Evolutionary conservation across 2,329 filamentous ascomycete species (phyloP).

Genomic region (Alternaria gansuensis): DNA sequence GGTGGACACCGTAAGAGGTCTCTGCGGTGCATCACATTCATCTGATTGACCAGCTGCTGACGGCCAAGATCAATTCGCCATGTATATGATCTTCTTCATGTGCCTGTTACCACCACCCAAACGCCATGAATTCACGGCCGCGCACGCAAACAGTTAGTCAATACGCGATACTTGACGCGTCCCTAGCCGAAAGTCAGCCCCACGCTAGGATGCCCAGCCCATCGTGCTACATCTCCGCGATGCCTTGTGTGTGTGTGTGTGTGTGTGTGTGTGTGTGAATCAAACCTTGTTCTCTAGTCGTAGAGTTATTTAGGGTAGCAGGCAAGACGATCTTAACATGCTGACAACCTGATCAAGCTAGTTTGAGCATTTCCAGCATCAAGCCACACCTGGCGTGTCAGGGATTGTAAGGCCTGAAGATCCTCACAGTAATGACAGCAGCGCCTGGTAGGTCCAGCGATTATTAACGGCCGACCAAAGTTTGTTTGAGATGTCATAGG

Average conservation of each 20-base stretch:
- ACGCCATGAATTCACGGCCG: constrained; percentile 43
- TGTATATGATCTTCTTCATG: constrained; percentile 30
- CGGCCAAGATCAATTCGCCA: constrained; percentile 37
- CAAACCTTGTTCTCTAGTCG: constrained; percentile 8
- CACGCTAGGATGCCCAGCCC: constrained; percentile 35
- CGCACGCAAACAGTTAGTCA: constrained; percentile 36
- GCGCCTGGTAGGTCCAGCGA: constrained; percentile 32
- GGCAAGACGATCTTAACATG: constrained; percentile 21
- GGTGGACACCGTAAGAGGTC: constrained; percentile 4
- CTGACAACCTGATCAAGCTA: constrained; percentile 26
- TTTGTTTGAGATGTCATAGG: constrained; percentile 39
- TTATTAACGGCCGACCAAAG: constrained; percentile 43
- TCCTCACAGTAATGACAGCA: constrained; percentile 38
- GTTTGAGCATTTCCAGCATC: constrained; percentile 42
- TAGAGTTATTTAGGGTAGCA: constrained; percentile 17
- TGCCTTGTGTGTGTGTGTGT: constrained; percentile 33
- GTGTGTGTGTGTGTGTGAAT: constrained; percentile 27
- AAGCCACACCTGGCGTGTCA: constrained; percentile 40
- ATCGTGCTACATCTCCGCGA: constrained; percentile 32
- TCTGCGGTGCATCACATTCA: constrained; percentile 30
- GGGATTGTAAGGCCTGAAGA: constrained; percentile 40
- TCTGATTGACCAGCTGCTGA: constrained; percentile 36
- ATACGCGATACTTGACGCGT: constrained; percentile 38
- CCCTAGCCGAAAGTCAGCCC: constrained; percentile 40
- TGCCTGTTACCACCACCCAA: constrained; percentile 40